Percentiles rank a stretch among this genome's conserved stretches.
These are phyloP conservation scores for Salicornia ramosissima DNA, from an alignment of 148 eudicot species.

Conservation along the genomic window DNA sequence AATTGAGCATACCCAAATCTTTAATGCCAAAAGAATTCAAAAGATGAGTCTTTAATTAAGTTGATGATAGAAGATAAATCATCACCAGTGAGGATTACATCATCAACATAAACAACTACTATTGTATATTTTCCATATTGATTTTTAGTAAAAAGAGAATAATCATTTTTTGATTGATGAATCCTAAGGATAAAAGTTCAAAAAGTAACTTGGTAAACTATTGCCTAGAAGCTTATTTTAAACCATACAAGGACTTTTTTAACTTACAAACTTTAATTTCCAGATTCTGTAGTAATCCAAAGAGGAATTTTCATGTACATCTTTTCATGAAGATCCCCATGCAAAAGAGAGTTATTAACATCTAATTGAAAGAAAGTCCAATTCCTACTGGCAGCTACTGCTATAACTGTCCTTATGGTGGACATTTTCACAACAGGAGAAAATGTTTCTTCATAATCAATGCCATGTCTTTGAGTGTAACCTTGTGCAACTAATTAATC, in stretches of 20 bases:
- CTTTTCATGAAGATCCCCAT: slow-evolving; percentile 2
- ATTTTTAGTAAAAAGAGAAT: neutral
- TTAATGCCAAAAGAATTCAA: neutral
- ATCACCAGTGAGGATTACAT: neutral
- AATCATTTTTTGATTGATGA: neutral
- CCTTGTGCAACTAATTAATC: neutral
- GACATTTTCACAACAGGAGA: slow-evolving; percentile 2
- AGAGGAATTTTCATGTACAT: neutral
- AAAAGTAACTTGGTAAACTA: neutral
- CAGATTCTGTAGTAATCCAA: neutral
- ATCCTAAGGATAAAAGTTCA: neutral
- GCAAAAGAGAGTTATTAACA: neutral
- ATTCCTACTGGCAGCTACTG: neutral
- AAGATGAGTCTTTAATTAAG: neutral
- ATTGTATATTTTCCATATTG: neutral
- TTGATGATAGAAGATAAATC: too few relatives aligned
- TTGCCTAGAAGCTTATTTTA: too few relatives aligned
- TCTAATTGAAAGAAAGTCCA: neutral
- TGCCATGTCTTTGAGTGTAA: neutral
- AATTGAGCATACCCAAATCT: neutral
- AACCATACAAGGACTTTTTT: neutral
- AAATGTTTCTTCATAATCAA: neutral
- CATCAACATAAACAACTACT: neutral
- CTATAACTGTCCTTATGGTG: neutral
- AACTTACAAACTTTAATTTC: slow-evolving; percentile 7